phyloP scores from a whole-genome alignment of 306 rosid species.

The Ceratonia siliqua region DNA sequence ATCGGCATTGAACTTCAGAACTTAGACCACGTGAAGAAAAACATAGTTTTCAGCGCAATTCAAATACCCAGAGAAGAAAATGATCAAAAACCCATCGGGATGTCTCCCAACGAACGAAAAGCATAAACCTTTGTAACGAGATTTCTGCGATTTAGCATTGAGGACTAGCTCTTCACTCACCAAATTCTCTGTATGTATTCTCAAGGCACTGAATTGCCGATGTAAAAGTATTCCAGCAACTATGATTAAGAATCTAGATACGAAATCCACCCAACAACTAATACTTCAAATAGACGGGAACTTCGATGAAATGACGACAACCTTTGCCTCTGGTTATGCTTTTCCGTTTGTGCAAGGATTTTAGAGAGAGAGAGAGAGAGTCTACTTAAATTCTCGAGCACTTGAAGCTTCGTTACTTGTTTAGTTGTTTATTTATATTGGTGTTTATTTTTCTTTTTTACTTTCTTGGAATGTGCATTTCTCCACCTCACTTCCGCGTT shows the following conservation, averaged over 20 bases:
- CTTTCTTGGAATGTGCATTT: too few species aligned
- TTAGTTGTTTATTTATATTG: too few species aligned
- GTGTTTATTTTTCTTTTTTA: too few species aligned
- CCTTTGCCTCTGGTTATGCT: neutral
- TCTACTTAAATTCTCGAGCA: neutral
- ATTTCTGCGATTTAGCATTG: neutral
- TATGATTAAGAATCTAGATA: neutral
- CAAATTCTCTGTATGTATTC: neutral
- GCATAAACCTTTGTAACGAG: neutral
- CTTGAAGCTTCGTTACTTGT: neutral
- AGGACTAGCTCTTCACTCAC: neutral
- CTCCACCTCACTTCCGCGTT: too few species aligned
- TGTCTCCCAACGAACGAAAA: neutral
- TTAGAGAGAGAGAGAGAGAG: neutral
- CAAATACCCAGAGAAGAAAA: neutral
- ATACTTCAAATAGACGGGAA: neutral
- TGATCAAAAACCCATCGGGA: neutral
- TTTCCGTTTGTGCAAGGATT: conserved; percentile 6
- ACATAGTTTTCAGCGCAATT: neutral
- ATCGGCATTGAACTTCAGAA: neutral
- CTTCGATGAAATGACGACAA: neutral
- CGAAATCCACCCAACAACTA: neutral
- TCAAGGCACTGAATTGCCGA: neutral
- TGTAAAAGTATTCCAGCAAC: neutral
- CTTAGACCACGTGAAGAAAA: neutral